A percentile compares a stretch with the other conserved stretches of the same genome.
Evolutionary conservation across 306 rosid species (phyloP).

Genomic region (Casuarina equisetifolia): DNA sequence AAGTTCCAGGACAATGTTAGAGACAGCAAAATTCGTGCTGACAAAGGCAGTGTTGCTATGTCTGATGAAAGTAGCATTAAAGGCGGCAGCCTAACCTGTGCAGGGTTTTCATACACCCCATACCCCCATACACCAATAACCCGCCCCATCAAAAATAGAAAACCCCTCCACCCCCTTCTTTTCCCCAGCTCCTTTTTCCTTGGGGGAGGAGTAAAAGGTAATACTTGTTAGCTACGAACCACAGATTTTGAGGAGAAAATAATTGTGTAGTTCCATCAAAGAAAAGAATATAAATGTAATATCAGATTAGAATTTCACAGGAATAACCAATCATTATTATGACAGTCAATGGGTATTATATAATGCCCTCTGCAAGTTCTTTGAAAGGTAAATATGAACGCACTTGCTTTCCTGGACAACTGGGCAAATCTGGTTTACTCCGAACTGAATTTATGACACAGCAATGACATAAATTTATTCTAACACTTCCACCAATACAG

Average conservation of each 20-base stretch:
- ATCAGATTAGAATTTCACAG: background rate
- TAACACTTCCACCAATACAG: background rate
- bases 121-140: no score
- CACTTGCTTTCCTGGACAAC: background rate
- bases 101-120: no score
- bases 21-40: background rate
- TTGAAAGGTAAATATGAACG: background rate
- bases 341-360: no score
- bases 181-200: no score
- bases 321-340: background rate
- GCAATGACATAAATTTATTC: background rate
- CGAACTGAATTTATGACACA: background rate
- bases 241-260: no score
- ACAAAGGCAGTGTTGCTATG: background rate
- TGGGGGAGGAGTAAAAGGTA: no score
- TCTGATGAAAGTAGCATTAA: background rate
- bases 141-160: no score
- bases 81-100: background rate
- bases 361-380: no score
- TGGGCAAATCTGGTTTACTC: background rate
- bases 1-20: background rate
- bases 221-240: no score
- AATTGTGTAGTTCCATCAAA: background rate
- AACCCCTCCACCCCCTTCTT: no score
- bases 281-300: background rate